Base-by-base conservation (phyloP, 2,329 filamentous ascomycete species). In the Pseudofabraea citricarpa region DNA sequence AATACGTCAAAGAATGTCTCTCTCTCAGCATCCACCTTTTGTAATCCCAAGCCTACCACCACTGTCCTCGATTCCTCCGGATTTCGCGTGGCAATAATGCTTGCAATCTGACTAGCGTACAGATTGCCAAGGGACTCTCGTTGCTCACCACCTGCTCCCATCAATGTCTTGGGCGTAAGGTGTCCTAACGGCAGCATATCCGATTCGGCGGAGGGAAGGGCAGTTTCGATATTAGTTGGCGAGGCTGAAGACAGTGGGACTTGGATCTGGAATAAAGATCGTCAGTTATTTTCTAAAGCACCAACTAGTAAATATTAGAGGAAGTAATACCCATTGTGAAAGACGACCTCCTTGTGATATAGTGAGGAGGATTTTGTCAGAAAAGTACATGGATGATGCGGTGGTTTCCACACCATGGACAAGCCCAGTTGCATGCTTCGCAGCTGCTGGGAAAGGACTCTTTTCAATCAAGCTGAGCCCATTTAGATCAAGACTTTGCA, bases 321-420 rank as follows among this genome's bases (percentile, higher is more conserved):
- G n/a, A n/a, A n/a, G n/a, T n/a, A n/a, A n/a, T 72, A 96, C 90
- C 93, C 93, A 98, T 73, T 97, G 93, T 16, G 87, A 86, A 36
- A 97, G 69, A 46, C 84, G 79, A 6, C 90, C 91, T 48, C 84
- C 79, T 67, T 97, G 93, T 0, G 87, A 87, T 47, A 97, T 76
- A 1, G 90, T 96, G 50, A 98, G 71, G 56, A 98, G 69, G 56
- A 98, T 89, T 66, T 89, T 95, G 74, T 97, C 93, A 7, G 83
- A 75, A 66, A 97, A 97, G 56, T 74, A 79, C 42, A 90, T 72
- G 9, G 75, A 75, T 29, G 80, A 82, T 24, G 87, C 83, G 52
- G 89, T 81, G 1, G 93, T 97, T 26, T 74, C 64, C 18, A 83
- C 64, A 22, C 80, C 81, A 49, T 83, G 79, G 48, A 96, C 79